Evolutionary conservation across 2,329 filamentous ascomycete genomes (phyloP), one percentile per base, ranked within the genome.

Genomic region (Samsoniella hepiali): DNA sequence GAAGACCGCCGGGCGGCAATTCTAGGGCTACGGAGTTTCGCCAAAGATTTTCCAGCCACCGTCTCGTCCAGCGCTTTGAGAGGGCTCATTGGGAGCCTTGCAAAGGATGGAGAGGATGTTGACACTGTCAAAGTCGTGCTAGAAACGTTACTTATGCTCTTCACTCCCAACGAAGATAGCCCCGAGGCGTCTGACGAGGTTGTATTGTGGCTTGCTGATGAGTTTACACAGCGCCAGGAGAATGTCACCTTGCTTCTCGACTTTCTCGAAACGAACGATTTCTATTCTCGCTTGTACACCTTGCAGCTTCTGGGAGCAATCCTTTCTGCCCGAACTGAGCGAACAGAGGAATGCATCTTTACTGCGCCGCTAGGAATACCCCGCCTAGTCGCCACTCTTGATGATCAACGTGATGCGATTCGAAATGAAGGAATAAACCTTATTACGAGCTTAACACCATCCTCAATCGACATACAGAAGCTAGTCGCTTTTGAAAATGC

Each of bases 211-310:
- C 83, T 99, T 64, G 95, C 95, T 61, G 95, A 99, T 77, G 94
- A 98, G 76, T 99, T 99, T 74, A 97, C 95, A 40, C 93, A 97
- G 82, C 88, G 91, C 67, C 93, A 97, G 85, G 94, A 98, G 78
- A 98, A 99, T 75, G 94, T 97, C 66, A 94, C 91, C 2, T 81
- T 95, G 17, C 84, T 99, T 31, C 85, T 99, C 65, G 90, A 95
- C 73, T 90, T 99, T 63, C 84, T 99, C 68, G 94, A 97, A 68
- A 87, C 89, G 15, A 83, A 82, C 68, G 93, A 97, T 71, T 96
- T 97, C 72, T 97, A 96, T 76, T 91, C 92, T 29, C 89, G 94
- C 31, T 84, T 98, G 1, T 98, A 98, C 77, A 91, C 91, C 5
- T 79, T 99, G 34, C 93, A 98, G 76, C 83, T 99, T 47, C 87